Base-by-base conservation (phyloP, 169 alveolate genomes). In the Eimeria brunetti region DNA sequence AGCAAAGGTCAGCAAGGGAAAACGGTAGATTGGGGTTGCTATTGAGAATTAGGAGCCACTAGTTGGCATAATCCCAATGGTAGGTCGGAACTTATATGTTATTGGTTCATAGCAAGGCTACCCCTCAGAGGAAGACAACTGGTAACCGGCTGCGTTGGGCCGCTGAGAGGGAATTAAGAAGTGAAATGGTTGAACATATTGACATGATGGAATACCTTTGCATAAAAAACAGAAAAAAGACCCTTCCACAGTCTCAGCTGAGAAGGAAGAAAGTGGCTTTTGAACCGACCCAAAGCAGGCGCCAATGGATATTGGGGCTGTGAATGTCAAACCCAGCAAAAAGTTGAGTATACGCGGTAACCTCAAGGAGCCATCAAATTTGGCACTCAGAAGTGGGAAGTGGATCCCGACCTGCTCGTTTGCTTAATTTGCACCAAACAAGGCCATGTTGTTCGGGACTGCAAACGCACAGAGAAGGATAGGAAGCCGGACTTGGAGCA, bases 101-200 rank as follows among this genome's bases (percentile, higher is more conserved):
- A n/a, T 1, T 75, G 76, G 22, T 67, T 67, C 76, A 30, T 11
- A 9, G 58, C 60, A 22, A 7, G 9, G 85, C 4, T 75, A 5
- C 33, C 16, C 14, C 16, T 58, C 18, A 20, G 33, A 41, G 60
- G 22, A 11, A 75, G 62, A 58, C 85, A 75, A 20, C 85, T 20
- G 41, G 62, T 75, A 38, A 36, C 76, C 76, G 44, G 76, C n/a
- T n/a, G n/a, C n/a, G n/a, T 16, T 75, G 60, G 85, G 85, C 30
- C 14, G 33, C 36, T 1, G 58, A 18, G 30, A 16, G 30, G 22
- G 62, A 7, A 7, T 30, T 41, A 75, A 36, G 12, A 16, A n/a
- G 22, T 16, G 51, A 38, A 69, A 12, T 30, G 62, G 46, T 75
- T 2, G 36, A 24, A 22, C 18, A 38, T 58, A 1, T 58, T 16